These are phyloP conservation scores for Deinandra increscens DNA, from an alignment of 129 eudicot genomes.

Conservation along the genomic window DNA sequence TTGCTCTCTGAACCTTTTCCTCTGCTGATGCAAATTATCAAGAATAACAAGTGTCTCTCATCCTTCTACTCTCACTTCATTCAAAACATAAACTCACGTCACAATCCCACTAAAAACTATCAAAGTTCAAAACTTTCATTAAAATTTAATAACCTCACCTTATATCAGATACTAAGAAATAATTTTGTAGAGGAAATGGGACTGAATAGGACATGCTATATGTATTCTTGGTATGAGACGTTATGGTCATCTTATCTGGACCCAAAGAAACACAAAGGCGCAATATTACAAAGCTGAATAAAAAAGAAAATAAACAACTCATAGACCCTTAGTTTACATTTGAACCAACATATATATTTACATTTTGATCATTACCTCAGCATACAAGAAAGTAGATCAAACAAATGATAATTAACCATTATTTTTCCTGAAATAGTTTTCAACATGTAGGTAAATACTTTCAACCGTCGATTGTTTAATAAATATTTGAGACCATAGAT, in stretches of 20 bases:
- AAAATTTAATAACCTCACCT: conserved; percentile 24
- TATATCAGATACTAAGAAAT: conserved; percentile 54
- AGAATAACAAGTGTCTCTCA: conserved; percentile 57
- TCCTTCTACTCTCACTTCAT: conserved; percentile 67
- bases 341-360: too few species aligned
- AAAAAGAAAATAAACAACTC: neutral
- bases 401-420: too few species aligned
- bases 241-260: conserved; percentile 47
- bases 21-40: conserved; percentile 41
- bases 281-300: conserved; percentile 47
- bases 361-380: too few species aligned
- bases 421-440: too few species aligned
- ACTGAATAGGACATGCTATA: conserved; percentile 44
- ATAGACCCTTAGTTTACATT: too few species aligned
- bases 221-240: conserved; percentile 42
- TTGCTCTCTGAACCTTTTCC: conserved; percentile 53
- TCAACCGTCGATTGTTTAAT: too few species aligned
- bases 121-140: conserved; percentile 14
- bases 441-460: too few species aligned
- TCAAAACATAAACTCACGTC: conserved; percentile 23
- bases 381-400: too few species aligned
- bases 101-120: neutral
- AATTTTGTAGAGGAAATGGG: conserved; percentile 38
- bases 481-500: too few species aligned
- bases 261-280: conserved; percentile 56